Percentiles rank a stretch among this genome's conserved stretches.
phyloP scores from a whole-genome alignment of 306 rosid genomes.

The Morella rubra region DNA sequence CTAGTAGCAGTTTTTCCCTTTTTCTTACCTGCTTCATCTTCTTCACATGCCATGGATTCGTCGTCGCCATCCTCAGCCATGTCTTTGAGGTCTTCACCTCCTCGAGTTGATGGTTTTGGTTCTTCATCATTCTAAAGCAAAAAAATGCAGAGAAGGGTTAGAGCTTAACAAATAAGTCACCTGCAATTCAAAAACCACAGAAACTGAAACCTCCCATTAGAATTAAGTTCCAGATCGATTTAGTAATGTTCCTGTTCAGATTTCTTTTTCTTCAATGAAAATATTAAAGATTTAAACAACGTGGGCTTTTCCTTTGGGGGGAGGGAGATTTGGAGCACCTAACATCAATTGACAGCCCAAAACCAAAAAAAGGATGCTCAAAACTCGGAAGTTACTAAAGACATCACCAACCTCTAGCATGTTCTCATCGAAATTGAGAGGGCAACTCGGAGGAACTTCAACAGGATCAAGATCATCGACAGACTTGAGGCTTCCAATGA shows the following conservation, averaged over 20 bases:
- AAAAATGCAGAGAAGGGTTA: constrained; percentile 7
- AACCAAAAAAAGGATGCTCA: background rate
- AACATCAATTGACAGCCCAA: background rate
- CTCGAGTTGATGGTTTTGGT: constrained; percentile 39
- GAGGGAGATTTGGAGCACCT: background rate
- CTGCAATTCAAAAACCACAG: background rate
- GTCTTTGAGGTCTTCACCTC: constrained; percentile 27
- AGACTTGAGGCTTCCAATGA: constrained; percentile 86
- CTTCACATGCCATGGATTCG: constrained; percentile 54
- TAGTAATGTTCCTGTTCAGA: background rate
- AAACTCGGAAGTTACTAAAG: background rate
- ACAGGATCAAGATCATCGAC: constrained; percentile 70
- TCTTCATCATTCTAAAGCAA: constrained; percentile 42
- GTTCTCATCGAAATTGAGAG: constrained; percentile 54
- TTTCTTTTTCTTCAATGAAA: background rate
- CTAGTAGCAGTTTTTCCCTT: constrained; percentile 45
- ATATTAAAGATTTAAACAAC: too few species aligned
- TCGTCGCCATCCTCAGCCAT: constrained; percentile 39
- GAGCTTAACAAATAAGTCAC: background rate
- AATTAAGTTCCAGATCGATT: background rate
- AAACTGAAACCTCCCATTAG: background rate
- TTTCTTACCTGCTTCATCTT: constrained; percentile 36
- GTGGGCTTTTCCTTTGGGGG: background rate
- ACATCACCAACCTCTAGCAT: constrained; percentile 60
- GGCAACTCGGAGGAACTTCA: constrained; percentile 77